phyloP scores from a whole-genome alignment of 371 early-diverging fungal species.

The Mortierella sp. region DNA sequence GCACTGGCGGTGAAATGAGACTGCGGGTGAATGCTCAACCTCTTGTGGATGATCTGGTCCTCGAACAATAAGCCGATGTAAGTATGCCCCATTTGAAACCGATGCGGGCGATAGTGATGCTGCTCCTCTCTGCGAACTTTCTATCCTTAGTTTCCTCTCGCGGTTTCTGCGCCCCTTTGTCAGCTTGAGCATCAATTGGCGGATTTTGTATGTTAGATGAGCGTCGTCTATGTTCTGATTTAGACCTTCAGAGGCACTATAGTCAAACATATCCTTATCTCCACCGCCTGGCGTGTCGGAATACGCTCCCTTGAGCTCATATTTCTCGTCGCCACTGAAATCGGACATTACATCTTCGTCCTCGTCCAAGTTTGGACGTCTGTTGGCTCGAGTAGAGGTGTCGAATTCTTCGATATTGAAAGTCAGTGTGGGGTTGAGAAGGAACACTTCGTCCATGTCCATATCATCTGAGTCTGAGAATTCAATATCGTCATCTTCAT shows the following conservation, averaged over 20 bases:
- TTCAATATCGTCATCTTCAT: slow-evolving; percentile 12
- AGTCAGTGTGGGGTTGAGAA: not conserved
- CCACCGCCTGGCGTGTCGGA: slow-evolving; percentile 28
- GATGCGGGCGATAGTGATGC: not conserved
- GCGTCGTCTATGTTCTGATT: not conserved
- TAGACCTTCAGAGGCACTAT: not conserved
- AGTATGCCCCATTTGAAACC: not conserved
- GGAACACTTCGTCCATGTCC: not conserved
- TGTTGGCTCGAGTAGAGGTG: slow-evolving; percentile 19
- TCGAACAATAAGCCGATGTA: slow-evolving; percentile 39
- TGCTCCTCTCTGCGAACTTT: not conserved
- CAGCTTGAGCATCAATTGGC: slow-evolving; percentile 43
- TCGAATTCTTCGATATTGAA: slow-evolving; percentile 28
- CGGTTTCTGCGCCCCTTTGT: slow-evolving; percentile 36
- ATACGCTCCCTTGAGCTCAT: slow-evolving; percentile 19
- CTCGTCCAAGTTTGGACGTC: slow-evolving; percentile 18
- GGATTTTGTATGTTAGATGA: slow-evolving; percentile 33
- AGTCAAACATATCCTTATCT: slow-evolving; percentile 38
- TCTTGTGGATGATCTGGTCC: slow-evolving; percentile 59
- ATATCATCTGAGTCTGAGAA: slow-evolving; percentile 1
- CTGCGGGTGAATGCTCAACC: slow-evolving; percentile 62
- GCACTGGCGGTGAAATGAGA: slow-evolving; percentile 66
- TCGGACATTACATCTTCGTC: slow-evolving; percentile 45
- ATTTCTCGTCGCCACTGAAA: slow-evolving; percentile 55
- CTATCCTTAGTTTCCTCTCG: slow-evolving; percentile 31